These are phyloP conservation scores for Lindgomyces ingoldianus DNA, from an alignment of 495 filamentous ascomycete species.

Conservation along the genomic window DNA sequence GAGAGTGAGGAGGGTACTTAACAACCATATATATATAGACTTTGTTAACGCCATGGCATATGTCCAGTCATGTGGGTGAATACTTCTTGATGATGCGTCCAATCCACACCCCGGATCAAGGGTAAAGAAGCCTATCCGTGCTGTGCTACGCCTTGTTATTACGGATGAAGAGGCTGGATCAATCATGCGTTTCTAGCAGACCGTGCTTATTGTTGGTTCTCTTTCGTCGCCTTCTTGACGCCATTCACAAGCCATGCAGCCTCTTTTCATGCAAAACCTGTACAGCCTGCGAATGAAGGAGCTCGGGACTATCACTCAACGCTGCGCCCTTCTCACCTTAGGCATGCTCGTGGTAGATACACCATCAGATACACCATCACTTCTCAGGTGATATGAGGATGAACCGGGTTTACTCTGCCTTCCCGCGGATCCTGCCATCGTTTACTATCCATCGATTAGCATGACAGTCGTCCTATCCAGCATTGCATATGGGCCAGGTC, in stretches of 20 bases:
- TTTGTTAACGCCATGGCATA: too few relatives aligned
- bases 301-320: neutral
- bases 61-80: too few relatives aligned
- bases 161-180: neutral
- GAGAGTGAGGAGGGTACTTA: neutral
- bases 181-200: slow-evolving; percentile 1
- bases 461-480: neutral
- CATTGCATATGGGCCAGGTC: neutral
- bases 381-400: neutral
- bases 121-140: neutral
- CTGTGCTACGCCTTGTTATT: neutral
- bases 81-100: neutral
- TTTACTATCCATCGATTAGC: slow-evolving; percentile 1
- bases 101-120: slow-evolving; percentile 1
- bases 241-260: neutral
- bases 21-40: slow-evolving; percentile 1
- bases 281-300: neutral
- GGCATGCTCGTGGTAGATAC: neutral
- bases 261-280: neutral
- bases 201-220: neutral
- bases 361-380: neutral
- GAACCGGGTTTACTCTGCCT: neutral
- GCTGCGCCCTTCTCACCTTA: neutral
- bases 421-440: neutral
- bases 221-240: neutral